phyloP scores from a whole-genome alignment of 108 stramenopile species.

The Cyclotella kingstonii region DNA sequence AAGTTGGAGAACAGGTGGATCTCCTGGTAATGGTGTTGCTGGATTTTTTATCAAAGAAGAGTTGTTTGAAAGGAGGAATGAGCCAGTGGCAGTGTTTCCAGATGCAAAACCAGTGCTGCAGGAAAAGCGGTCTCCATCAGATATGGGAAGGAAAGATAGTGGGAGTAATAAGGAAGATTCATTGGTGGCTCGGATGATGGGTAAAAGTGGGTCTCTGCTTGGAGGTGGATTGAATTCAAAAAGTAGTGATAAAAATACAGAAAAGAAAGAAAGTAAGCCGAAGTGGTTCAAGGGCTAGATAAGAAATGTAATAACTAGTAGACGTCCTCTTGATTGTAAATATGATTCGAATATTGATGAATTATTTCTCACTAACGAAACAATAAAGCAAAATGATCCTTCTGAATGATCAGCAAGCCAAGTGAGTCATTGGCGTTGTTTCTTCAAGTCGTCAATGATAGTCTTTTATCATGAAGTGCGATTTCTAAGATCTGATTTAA shows the following conservation, averaged over 20 bases:
- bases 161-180: conserved; percentile 36
- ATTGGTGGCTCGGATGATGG: conserved; percentile 49
- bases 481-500: too few relatives aligned
- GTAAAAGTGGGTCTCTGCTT: conserved; percentile 20
- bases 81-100: conserved; percentile 25
- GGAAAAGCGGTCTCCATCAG: conserved; percentile 4
- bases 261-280: conserved; percentile 40
- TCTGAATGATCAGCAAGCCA: too few relatives aligned
- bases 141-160: background rate
- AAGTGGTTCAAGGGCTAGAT: conserved; percentile 36
- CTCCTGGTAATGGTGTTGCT: background rate
- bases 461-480: too few relatives aligned
- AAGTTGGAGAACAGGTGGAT: conserved; percentile 52
- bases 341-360: background rate
- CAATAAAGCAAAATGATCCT: too few relatives aligned
- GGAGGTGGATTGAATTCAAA: conserved; percentile 12
- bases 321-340: background rate
- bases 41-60: conserved; percentile 31
- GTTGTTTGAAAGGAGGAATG: conserved; percentile 23
- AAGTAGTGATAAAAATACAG: conserved; percentile 13
- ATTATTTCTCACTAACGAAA: background rate
- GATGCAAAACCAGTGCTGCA: conserved; percentile 34
- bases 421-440: too few relatives aligned
- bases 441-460: too few relatives aligned
- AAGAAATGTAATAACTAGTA: background rate